Percentiles rank a stretch among this genome's conserved stretches.
Conservation (phyloP, 169 alveolate genomes). For the Plasmodium vivax region DNA sequence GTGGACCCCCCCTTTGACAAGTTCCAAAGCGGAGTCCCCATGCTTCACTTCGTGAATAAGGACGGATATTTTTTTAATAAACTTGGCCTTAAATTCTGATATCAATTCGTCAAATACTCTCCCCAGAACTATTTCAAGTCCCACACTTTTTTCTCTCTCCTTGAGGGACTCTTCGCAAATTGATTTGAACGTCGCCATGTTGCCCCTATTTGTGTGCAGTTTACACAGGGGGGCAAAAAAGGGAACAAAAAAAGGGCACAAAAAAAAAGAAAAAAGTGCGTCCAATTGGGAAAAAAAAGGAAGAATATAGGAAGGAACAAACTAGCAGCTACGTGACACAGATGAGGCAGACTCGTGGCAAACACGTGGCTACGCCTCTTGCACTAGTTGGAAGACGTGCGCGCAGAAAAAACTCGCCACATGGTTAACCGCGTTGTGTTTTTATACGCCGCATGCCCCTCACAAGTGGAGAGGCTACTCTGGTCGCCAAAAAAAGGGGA, state of each 20-base stretch:
- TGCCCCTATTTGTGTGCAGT: neutral
- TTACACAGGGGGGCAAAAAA: neutral
- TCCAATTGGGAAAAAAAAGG: neutral
- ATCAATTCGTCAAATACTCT: conserved; percentile 59
- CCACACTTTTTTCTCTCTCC: neutral
- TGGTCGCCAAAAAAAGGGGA: neutral
- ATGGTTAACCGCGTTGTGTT: neutral
- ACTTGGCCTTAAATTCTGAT: conserved; percentile 35
- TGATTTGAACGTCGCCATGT: conserved; percentile 18
- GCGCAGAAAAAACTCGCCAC: neutral
- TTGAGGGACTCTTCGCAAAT: neutral
- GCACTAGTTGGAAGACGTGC: neutral
- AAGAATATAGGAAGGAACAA: neutral
- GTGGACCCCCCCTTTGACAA: neutral
- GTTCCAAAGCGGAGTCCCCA: conserved; percentile 2
- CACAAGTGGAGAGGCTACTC: neutral
- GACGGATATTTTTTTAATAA: conserved; percentile 20
- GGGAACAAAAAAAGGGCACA: neutral
- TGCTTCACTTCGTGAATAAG: conserved; percentile 20
- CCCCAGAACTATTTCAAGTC: conserved; percentile 14
- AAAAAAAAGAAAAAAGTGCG: neutral
- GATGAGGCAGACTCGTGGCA: neutral
- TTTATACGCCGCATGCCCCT: neutral
- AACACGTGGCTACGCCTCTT: neutral
- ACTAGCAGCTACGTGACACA: neutral